Base-by-base conservation (phyloP, 148 eudicot species). In the Camellia japonica region DNA sequence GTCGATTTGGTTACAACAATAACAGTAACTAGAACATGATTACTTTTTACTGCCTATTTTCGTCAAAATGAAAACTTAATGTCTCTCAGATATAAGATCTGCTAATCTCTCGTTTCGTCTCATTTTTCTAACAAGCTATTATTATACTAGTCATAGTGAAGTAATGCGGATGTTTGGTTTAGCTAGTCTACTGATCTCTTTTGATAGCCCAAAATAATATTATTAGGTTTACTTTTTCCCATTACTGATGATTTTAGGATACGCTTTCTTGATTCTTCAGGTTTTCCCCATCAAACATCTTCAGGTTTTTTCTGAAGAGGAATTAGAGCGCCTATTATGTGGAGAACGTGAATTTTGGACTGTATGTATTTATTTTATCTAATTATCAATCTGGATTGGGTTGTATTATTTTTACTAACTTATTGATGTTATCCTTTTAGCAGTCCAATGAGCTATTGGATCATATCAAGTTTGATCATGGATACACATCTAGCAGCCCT, bases 381-480 rank as follows among this genome's bases (percentile, higher is more conserved):
- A 78, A 10, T 42, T 1, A 76, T 60, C 49, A 19, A 11, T 72
- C 19, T 62, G 42, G 23, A 10, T 41, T 55, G 60, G 5, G 16
- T 6, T 43, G 16, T 12, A 65, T 63, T 64, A 54, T 46, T 2
- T 68, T 63, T 68, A 76, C 62, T 49, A 75, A 5, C 46, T 20
- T 71, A 23, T 54, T 52, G 16, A 59, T 55, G 13, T 78, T 80
- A 16, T 81, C 76, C 12, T 44, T 87, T 83, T 77, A 77, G 78
- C 94, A 93, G 99, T 83, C 93, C 3, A 82, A 81, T 67, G 97
- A 93, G 77, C 87, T 93, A 79, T 80, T 88, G 83, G 98, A 96
- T 85, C 97, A 93, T 79, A 85, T 93, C 87, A 93, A 92, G 83
- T 91, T 93, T 77, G 98, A 96, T 84, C 99, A 96, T 86, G 99